phyloP scores from a whole-genome alignment of 179 eudicot genomes.

The Silene vulgaris region DNA sequence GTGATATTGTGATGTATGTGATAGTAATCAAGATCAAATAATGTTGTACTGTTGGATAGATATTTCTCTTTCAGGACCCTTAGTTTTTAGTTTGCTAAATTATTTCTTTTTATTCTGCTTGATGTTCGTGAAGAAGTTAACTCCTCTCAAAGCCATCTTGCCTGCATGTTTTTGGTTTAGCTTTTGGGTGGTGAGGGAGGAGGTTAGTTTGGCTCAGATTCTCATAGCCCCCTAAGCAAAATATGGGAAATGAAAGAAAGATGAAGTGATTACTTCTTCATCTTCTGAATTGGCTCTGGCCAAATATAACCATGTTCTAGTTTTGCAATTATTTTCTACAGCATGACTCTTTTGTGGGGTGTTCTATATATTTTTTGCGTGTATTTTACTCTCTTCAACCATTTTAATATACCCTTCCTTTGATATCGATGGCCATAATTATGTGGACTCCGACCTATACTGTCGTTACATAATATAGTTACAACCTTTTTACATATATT shows the following conservation, averaged over 20 bases:
- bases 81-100: neutral
- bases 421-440: neutral
- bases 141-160: constrained; percentile 6
- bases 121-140: neutral
- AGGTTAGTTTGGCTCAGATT: neutral
- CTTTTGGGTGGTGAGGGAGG: neutral
- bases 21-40: neutral
- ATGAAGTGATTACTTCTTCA: neutral
- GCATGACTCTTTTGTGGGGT: neutral
- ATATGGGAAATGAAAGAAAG: neutral
- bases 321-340: neutral
- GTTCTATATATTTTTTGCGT: neutral
- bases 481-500: neutral
- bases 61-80: neutral
- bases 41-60: neutral
- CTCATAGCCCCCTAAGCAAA: neutral
- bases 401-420: neutral
- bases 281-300: neutral
- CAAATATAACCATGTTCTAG: neutral
- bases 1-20: neutral
- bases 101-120: neutral
- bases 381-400: neutral
- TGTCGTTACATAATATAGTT: neutral
- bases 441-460: neutral
- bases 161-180: neutral